phyloP scores from a whole-genome alignment of 495 filamentous ascomycete species.

The Choiromyces venosus region DNA sequence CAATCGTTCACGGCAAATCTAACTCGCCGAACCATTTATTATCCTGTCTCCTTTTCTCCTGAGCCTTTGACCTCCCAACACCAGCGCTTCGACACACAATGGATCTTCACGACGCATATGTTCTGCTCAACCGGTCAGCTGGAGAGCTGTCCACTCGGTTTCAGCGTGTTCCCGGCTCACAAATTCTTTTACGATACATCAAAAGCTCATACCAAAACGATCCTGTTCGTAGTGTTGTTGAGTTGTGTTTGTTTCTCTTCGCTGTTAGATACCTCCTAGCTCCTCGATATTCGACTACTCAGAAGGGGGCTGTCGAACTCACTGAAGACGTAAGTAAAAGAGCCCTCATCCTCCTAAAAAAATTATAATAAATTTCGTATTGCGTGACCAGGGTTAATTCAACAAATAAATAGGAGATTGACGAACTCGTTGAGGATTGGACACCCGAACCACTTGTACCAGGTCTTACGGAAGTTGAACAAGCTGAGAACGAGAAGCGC shows the following conservation, averaged over 20 bases:
- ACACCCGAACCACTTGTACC: slow-evolving; percentile 86
- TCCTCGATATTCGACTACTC: slow-evolving; percentile 82
- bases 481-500: slow-evolving; percentile 73
- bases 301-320: slow-evolving; percentile 76
- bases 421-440: slow-evolving; percentile 97
- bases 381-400: slow-evolving; percentile 4
- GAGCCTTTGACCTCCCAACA: neutral
- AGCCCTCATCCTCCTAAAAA: neutral
- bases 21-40: neutral
- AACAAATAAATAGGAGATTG: slow-evolving; percentile 63
- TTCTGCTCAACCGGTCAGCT: slow-evolving; percentile 60
- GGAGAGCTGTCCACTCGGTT: slow-evolving; percentile 65
- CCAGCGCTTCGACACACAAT: slow-evolving; percentile 45
- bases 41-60: neutral
- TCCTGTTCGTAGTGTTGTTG: slow-evolving; percentile 84
- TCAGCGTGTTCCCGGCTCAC: slow-evolving; percentile 84
- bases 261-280: slow-evolving; percentile 87
- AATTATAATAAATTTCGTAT: neutral
- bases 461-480: slow-evolving; percentile 63
- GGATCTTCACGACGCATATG: slow-evolving; percentile 77
- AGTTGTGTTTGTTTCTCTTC: slow-evolving; percentile 92
- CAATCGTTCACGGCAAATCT: neutral
- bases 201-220: slow-evolving; percentile 97
- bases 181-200: slow-evolving; percentile 90
- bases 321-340: slow-evolving; percentile 64